phyloP scores from a whole-genome alignment of 2,329 filamentous ascomycete genomes.

The Cladosporium sp. region DNA sequence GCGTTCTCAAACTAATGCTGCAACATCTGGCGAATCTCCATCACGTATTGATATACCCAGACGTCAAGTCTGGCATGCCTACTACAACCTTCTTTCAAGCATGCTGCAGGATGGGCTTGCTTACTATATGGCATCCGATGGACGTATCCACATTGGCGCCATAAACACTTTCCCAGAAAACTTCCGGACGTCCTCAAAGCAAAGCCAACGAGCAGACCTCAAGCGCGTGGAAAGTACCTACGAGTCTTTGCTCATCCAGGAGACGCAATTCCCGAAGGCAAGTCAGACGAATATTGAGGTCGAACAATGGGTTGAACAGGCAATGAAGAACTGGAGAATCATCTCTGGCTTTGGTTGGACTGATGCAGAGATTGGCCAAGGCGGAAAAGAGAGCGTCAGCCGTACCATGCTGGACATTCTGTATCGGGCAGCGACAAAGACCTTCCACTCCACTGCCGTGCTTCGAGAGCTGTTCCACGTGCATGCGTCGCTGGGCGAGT shows the following conservation, averaged over 20 bases:
- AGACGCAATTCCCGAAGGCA: conserved; percentile 82
- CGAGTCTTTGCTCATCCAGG: conserved; percentile 74
- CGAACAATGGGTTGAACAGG: conserved; percentile 76
- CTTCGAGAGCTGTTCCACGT: conserved; percentile 84
- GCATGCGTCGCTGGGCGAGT: conserved; percentile 85
- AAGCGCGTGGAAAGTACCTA: conserved; percentile 78
- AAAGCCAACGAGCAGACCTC: conserved; percentile 69
- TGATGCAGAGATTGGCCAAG: conserved; percentile 77
- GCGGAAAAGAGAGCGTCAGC: conserved; percentile 74
- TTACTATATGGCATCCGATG: conserved; percentile 43
- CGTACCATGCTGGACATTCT: conserved; percentile 79
- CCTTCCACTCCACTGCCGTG: conserved; percentile 91
- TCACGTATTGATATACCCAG: conserved; percentile 46
- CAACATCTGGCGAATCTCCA: conserved; percentile 23
- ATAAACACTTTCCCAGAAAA: conserved; percentile 27
- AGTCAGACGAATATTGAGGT: conserved; percentile 76
- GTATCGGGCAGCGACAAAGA: conserved; percentile 88
- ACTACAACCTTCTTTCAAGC: conserved; percentile 77
- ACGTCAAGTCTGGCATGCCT: conserved; percentile 77
- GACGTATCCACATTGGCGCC: conserved; percentile 3
- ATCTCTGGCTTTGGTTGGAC: conserved; percentile 79
- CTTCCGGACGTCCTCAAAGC: conserved; percentile 27
- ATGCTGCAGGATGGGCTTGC: conserved; percentile 69
- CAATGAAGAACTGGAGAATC: conserved; percentile 82
- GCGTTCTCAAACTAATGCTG: conserved; percentile 39